Evolutionary conservation across 139 green algal genomes (phyloP).

Genomic region (Chlamydomonas sphaeroides): DNA sequence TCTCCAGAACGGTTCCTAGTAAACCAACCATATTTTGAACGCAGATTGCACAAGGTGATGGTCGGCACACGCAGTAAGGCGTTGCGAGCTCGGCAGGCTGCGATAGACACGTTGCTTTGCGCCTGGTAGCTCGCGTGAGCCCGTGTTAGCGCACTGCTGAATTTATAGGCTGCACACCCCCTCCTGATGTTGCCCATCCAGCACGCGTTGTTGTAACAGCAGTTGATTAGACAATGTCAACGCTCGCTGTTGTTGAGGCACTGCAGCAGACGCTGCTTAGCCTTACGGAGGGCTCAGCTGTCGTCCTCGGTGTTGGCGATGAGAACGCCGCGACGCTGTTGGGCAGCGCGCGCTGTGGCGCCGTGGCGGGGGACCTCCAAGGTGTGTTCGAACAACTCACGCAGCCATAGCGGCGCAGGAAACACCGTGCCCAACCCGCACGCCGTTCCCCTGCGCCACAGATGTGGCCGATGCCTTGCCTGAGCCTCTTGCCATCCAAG

Average conservation of each 20-base stretch:
- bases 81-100: no score
- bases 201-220: no score
- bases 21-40: no score
- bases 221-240: no score
- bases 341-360: neutral
- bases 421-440: neutral
- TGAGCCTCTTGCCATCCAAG: neutral
- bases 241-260: neutral
- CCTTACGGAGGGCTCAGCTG: neutral
- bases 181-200: no score
- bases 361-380: neutral
- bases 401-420: neutral
- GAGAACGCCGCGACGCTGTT: neutral
- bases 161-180: no score
- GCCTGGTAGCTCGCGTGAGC: no score
- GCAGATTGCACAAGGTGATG: no score
- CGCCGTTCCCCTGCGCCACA: neutral
- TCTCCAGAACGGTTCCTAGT: no score
- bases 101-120: no score
- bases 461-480: constrained; percentile 32
- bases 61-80: no score
- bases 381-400: neutral
- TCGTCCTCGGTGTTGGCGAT: neutral
- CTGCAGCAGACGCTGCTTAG: neutral
- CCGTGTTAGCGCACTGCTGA: no score